phyloP scores from a whole-genome alignment of 1,284 basidiomycete species.

The Peniophora sp. region DNA sequence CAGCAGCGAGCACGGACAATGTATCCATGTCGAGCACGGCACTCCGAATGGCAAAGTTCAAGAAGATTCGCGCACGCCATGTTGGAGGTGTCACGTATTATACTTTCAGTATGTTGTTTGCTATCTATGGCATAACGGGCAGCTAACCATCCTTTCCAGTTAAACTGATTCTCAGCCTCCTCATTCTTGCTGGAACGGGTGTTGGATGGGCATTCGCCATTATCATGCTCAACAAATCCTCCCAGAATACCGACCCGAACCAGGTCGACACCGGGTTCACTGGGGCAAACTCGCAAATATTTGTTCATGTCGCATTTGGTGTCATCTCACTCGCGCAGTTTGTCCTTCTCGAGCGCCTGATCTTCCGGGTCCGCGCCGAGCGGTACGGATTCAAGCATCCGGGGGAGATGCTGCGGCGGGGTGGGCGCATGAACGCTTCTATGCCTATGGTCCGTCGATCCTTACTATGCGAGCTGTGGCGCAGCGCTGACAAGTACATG shows the following conservation, averaged over 20 bases:
- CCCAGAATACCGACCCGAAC: slow-evolving; percentile 2
- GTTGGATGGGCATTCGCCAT: slow-evolving; percentile 46
- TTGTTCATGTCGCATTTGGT: slow-evolving; percentile 52
- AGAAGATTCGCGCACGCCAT: slow-evolving; percentile 4
- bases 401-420: slow-evolving; percentile 43
- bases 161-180: slow-evolving; percentile 33
- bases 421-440: slow-evolving; percentile 10
- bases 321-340: slow-evolving; percentile 41
- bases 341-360: slow-evolving; percentile 54
- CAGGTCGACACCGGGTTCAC: slow-evolving; percentile 4
- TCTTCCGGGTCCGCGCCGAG: slow-evolving; percentile 58
- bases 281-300: slow-evolving; percentile 23
- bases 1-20: not conserved
- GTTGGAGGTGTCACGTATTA: slow-evolving; percentile 13
- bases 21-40: not conserved
- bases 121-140: no score
- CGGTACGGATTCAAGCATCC: slow-evolving; percentile 52
- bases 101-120: no score
- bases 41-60: not conserved
- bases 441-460: slow-evolving; percentile 35
- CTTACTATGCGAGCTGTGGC: no score
- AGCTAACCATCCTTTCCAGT: slow-evolving; percentile 7
- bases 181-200: slow-evolving; percentile 40
- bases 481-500: not conserved
- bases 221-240: slow-evolving; percentile 14